Evolutionary conservation across 345 rosid species (phyloP), one percentile per base, ranked within the genome.

Genomic region (Carallia pectinifolia): DNA sequence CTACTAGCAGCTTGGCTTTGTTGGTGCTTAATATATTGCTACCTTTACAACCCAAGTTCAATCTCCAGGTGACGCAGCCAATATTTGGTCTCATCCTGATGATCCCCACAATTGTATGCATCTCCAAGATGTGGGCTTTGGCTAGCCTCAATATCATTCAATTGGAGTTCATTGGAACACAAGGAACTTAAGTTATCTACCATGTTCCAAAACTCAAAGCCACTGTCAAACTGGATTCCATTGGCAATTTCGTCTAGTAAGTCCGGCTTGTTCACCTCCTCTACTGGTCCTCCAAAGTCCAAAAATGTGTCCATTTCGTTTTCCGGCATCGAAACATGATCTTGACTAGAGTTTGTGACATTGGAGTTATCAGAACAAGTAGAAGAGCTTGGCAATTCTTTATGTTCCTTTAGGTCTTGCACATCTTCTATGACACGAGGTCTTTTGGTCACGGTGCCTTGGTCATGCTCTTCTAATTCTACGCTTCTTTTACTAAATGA

Each of bases 201-300:
- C 88, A 80, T 83, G 71, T 82, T 73, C 97, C 98, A 93, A 38
- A 91, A 86, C 50, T 93, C 93, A 8, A 61, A 54, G 78, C 87
- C 93, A 1, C 80, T 64, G 68, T 84, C 95, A 9, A 84, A 83
- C 1, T 91, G 89, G 65, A 87, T 85, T 6, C 84, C 78, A 1
- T 67, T 8, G 15, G 1, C 53, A 2, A 54, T 31, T 37, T 75
- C 74, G 5, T 69, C 39, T 0, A 61, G 18, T 2, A 72, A 62
- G 10, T 83, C 80, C 0, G 95, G 91, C 64, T 90, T 85, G 75
- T 85, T 87, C 58, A 90, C 97, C 58, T 93, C 96, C 72, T 83
- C 83, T 19, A 74, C 39, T 37, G 67, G 56, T 36, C 47, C 78
- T 34, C 19, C 50, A 13, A 60, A 53, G 62, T 58, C 69, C 62